phyloP scores from a whole-genome alignment of 2,329 filamentous ascomycete genomes.

The Hypomyces rosellus region DNA sequence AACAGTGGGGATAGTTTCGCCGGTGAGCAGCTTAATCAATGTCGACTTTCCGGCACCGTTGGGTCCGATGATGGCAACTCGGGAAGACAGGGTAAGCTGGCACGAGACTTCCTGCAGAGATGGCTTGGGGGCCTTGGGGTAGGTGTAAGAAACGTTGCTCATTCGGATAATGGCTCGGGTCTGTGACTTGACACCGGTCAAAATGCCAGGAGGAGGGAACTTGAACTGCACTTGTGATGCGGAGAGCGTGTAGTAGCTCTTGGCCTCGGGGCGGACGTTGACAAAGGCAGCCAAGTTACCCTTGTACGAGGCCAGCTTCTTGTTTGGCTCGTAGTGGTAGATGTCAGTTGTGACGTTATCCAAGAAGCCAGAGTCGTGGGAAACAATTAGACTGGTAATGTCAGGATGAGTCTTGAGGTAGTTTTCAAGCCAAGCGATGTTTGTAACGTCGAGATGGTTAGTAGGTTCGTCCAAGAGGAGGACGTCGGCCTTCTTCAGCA shows the following conservation, averaged over 20 bases:
- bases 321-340: slow-evolving; percentile 93
- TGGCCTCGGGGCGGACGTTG: slow-evolving; percentile 82
- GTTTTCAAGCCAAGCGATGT: slow-evolving; percentile 91
- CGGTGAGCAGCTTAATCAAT: slow-evolving; percentile 93
- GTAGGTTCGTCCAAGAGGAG: slow-evolving; percentile 96
- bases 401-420: slow-evolving; percentile 95
- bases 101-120: slow-evolving; percentile 86
- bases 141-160: slow-evolving; percentile 86
- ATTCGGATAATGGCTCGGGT: slow-evolving; percentile 94
- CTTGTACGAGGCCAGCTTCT: slow-evolving; percentile 86
- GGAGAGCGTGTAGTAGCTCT: slow-evolving; percentile 96
- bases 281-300: slow-evolving; percentile 82
- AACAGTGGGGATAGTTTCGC: slow-evolving; percentile 74
- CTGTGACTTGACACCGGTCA: slow-evolving; percentile 90
- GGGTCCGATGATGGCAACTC: slow-evolving; percentile 91
- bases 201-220: slow-evolving; percentile 90
- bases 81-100: slow-evolving; percentile 79
- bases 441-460: slow-evolving; percentile 94
- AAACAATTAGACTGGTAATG: slow-evolving; percentile 95
- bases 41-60: slow-evolving; percentile 99
- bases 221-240: slow-evolving; percentile 90
- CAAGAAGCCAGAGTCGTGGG: slow-evolving; percentile 95
- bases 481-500: slow-evolving; percentile 96
- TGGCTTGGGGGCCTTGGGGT: slow-evolving; percentile 81
- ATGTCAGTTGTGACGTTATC: slow-evolving; percentile 98